Percentiles rank a stretch among this genome's conserved stretches.
Evolutionary conservation across 2,329 filamentous ascomycete genomes (phyloP).

Genomic region (Ophiostoma himal-ulmi): DNA sequence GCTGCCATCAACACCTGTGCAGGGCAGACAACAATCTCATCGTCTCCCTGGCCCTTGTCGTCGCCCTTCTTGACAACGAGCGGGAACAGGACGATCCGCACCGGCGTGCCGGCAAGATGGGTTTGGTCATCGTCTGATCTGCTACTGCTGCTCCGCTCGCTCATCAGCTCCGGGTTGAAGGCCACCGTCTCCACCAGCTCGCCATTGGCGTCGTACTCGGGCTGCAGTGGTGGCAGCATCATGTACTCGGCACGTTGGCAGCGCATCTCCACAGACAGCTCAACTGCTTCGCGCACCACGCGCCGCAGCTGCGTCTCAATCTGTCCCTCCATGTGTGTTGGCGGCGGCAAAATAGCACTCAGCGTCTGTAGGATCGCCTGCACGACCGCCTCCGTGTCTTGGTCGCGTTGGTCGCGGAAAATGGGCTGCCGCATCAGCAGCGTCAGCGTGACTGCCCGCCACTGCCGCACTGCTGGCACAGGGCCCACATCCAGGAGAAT

Average conservation of each 20-base stretch:
- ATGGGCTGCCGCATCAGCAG: slow-evolving; percentile 71
- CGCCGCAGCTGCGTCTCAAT: slow-evolving; percentile 79
- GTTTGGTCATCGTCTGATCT: slow-evolving; percentile 23
- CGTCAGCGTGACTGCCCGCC: slow-evolving; percentile 91
- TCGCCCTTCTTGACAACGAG: slow-evolving; percentile 94
- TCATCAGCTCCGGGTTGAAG: slow-evolving; percentile 94
- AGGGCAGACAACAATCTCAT: slow-evolving; percentile 91
- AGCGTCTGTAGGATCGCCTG: slow-evolving; percentile 83
- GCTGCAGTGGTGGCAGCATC: slow-evolving; percentile 92
- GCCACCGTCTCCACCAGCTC: slow-evolving; percentile 80
- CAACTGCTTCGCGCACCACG: slow-evolving; percentile 82
- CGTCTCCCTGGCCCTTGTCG: slow-evolving; percentile 77
- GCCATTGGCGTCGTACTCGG: slow-evolving; percentile 89
- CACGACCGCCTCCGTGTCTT: slow-evolving; percentile 93
- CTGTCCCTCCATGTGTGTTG: slow-evolving; percentile 70
- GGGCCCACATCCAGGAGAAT: slow-evolving; percentile 83
- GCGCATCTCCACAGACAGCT: slow-evolving; percentile 93
- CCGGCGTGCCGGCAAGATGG: slow-evolving; percentile 63
- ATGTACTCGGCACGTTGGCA: slow-evolving; percentile 95
- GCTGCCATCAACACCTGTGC: slow-evolving; percentile 82
- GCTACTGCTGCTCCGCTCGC: slow-evolving; percentile 69
- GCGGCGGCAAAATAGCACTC: slow-evolving; percentile 78
- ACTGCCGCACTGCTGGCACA: slow-evolving; percentile 83
- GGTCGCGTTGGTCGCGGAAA: slow-evolving; percentile 77
- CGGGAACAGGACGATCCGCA: slow-evolving; percentile 91